A percentile compares a stretch with the other conserved stretches of the same genome.
phyloP scores from a whole-genome alignment of 768 basidiomycete species.

The Clitopilus passeckerianus region DNA sequence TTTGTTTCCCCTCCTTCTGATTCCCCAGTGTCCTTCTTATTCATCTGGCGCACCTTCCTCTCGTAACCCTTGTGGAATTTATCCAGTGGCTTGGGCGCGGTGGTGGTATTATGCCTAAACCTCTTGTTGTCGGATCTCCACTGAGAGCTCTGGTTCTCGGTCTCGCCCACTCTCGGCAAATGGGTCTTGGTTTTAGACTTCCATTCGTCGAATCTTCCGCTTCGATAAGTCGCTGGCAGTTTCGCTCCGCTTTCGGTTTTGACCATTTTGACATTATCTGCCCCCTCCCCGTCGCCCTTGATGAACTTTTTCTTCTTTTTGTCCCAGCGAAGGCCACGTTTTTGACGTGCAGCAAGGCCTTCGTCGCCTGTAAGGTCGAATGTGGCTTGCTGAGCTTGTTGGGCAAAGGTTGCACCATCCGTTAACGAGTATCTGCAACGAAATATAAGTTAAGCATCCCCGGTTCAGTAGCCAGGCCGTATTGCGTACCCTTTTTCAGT shows the following conservation, averaged over 20 bases:
- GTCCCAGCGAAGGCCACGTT: conserved; percentile 82
- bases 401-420: conserved; percentile 84
- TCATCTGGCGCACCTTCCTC: conserved; percentile 58
- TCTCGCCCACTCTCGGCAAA: conserved; percentile 81
- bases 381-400: conserved; percentile 73
- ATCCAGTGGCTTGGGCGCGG: conserved; percentile 71
- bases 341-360: conserved; percentile 50
- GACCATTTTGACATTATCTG: conserved; percentile 93
- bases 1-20: conserved; percentile 19
- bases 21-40: conserved; percentile 42
- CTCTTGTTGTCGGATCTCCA: conserved; percentile 42
- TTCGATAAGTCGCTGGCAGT: conserved; percentile 88
- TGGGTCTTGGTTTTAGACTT: conserved; percentile 68
- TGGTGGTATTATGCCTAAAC: conserved; percentile 69
- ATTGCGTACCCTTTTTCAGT: conserved; percentile 85
- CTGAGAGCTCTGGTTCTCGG: conserved; percentile 44
- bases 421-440: conserved; percentile 73
- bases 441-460: background rate
- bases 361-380: conserved; percentile 87
- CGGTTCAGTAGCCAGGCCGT: background rate
- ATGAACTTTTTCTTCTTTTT: conserved; percentile 95
- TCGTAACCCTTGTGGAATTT: conserved; percentile 70
- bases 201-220: conserved; percentile 96
- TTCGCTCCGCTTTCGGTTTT: conserved; percentile 88
- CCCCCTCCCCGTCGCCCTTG: conserved; percentile 76